phyloP scores from a whole-genome alignment of 2,329 filamentous ascomycete species.

The Pseudocercospora macadamiae region DNA sequence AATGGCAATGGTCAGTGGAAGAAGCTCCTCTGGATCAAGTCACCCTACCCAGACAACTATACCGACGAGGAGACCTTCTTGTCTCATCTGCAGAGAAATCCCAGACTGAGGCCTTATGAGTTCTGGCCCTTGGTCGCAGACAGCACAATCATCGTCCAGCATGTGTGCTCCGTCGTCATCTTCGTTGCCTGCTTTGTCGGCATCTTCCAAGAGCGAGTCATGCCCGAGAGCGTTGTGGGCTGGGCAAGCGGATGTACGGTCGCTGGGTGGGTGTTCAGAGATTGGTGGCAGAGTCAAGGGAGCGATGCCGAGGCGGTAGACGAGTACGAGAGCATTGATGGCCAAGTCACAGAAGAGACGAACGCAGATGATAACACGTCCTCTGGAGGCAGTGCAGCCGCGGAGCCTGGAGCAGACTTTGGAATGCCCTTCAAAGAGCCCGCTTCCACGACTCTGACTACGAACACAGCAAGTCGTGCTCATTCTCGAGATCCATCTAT shows the following conservation, averaged over 20 bases:
- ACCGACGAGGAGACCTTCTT: conserved; percentile 96
- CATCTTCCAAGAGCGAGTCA: conserved; percentile 85
- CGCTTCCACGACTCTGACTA: neutral
- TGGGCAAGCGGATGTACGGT: conserved; percentile 83
- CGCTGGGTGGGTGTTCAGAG: conserved; percentile 87
- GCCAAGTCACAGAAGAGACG: conserved; percentile 6
- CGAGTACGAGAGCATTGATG: conserved; percentile 47
- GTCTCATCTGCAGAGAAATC: conserved; percentile 92
- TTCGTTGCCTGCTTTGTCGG: conserved; percentile 93
- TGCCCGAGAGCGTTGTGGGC: conserved; percentile 83
- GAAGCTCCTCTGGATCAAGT: conserved; percentile 97
- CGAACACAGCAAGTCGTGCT: neutral
- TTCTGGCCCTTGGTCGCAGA: conserved; percentile 97
- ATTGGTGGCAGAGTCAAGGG: conserved; percentile 77
- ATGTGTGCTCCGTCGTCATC: conserved; percentile 91
- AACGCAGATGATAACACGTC: conserved; percentile 21
- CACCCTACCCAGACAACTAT: conserved; percentile 98
- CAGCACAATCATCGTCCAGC: conserved; percentile 94
- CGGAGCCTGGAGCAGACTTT: conserved; percentile 25
- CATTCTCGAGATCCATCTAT: conserved; percentile 13
- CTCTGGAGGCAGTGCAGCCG: conserved; percentile 20
- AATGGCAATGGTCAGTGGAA: conserved; percentile 69
- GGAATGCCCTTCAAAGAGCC: conserved; percentile 29
- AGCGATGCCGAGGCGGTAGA: conserved; percentile 41
- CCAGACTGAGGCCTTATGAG: conserved; percentile 89